phyloP scores from a whole-genome alignment of 176 grass and related monocot genomes.

The Oryza nivara region DNA sequence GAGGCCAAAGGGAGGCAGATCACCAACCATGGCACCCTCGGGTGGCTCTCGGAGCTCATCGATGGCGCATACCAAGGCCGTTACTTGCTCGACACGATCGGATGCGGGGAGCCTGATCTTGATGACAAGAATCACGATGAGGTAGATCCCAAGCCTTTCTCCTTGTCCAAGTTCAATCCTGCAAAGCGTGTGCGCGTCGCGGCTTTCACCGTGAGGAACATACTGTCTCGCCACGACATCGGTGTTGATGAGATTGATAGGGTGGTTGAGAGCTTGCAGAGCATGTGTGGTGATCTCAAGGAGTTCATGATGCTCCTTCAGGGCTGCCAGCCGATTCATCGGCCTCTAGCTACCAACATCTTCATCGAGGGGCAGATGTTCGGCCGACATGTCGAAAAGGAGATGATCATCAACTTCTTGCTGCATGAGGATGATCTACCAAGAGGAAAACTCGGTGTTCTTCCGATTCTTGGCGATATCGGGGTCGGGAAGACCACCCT shows the following conservation, averaged over 20 bases:
- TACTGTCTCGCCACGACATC: neutral
- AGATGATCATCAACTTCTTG: slow-evolving; percentile 47
- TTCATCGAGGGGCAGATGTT: slow-evolving; percentile 40
- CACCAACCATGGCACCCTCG: slow-evolving; percentile 21
- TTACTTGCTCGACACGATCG: slow-evolving; percentile 33
- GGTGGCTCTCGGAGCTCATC: slow-evolving; percentile 33
- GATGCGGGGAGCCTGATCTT: neutral
- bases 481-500: slow-evolving; percentile 37
- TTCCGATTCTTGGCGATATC: neutral
- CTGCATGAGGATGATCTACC: neutral
- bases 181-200: slow-evolving; percentile 12
- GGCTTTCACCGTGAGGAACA: slow-evolving; percentile 3
- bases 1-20: slow-evolving; percentile 41
- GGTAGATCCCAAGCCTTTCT: neutral
- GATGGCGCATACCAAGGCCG: neutral
- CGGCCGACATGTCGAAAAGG: slow-evolving; percentile 31
- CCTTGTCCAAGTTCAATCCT: slow-evolving; percentile 26
- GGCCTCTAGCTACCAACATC: slow-evolving; percentile 26
- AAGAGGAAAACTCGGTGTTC: neutral
- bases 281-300: neutral
- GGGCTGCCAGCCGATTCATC: neutral
- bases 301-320: slow-evolving; percentile 47
- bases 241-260: neutral
- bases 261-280: slow-evolving; percentile 2
- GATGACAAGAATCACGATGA: neutral